Evolutionary conservation across 768 basidiomycete species (phyloP).

Genomic region (Lactifluus piperatus): DNA sequence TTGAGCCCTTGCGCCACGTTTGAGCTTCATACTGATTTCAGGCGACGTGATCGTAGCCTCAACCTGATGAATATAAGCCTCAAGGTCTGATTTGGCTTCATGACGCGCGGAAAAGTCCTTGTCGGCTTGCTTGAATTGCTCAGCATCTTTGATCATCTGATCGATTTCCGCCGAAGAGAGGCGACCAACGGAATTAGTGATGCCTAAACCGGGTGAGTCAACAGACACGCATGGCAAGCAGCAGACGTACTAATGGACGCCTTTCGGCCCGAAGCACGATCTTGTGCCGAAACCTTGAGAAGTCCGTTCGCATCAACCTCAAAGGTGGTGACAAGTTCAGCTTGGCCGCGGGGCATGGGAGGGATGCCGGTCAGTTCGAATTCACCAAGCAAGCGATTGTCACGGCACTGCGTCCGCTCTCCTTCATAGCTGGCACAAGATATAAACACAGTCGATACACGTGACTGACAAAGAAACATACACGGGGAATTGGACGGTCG

Average conservation of each 20-base stretch:
- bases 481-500: conserved; percentile 99
- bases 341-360: conserved; percentile 98
- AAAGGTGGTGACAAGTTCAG: conserved; percentile 98
- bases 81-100: conserved; percentile 96
- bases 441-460: background rate
- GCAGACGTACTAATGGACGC: conserved; percentile 80
- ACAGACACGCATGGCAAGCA: conserved; percentile 3
- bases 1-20: conserved; percentile 89
- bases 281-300: conserved; percentile 96
- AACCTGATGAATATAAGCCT: conserved; percentile 95
- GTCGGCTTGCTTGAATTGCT: conserved; percentile 93
- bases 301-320: conserved; percentile 99
- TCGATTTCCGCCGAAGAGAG: conserved; percentile 96
- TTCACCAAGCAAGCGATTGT: conserved; percentile 98
- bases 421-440: conserved; percentile 72
- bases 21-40: conserved; percentile 97
- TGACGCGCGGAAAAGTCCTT: conserved; percentile 98
- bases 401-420: conserved; percentile 98
- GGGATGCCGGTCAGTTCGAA: conserved; percentile 99
- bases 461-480: conserved; percentile 29
- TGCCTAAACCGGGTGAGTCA: conserved; percentile 41
- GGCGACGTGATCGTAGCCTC: conserved; percentile 94
- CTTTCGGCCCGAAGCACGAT: conserved; percentile 98
- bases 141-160: conserved; percentile 99
- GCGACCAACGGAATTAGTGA: conserved; percentile 99